phyloP scores from a whole-genome alignment of 441 rosid species.

The Euphorbia corollata region DNA sequence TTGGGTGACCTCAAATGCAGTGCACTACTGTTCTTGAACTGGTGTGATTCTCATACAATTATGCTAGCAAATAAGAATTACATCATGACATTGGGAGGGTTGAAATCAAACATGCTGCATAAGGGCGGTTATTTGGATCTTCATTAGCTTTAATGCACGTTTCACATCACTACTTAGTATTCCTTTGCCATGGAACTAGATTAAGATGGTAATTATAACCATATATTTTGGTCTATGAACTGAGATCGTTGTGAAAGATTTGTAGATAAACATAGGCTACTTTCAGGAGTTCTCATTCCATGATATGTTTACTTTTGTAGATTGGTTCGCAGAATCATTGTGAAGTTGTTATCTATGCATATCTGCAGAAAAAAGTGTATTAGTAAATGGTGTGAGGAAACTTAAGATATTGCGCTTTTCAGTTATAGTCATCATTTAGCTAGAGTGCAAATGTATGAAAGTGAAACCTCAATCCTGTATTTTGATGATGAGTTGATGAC shows the following conservation, averaged over 20 bases:
- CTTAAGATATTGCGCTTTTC: too few species aligned
- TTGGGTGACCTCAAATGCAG: constrained; percentile 7
- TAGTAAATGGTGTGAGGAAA: background rate
- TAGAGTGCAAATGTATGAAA: background rate
- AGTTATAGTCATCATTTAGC: background rate
- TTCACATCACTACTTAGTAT: background rate
- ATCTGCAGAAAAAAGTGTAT: background rate
- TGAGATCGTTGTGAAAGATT: background rate
- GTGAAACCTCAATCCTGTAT: background rate
- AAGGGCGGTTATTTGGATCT: background rate
- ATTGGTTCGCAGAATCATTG: background rate
- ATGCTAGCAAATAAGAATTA: background rate
- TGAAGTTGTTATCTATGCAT: too few species aligned
- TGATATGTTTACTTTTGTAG: background rate
- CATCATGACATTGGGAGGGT: background rate
- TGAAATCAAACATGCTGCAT: background rate
- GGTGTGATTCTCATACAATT: background rate
- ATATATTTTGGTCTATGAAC: background rate
- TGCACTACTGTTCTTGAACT: background rate
- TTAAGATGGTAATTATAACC: background rate
- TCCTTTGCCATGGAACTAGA: background rate
- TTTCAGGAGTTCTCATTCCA: background rate
- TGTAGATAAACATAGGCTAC: background rate
- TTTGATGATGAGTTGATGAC: background rate
- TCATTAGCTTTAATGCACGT: background rate